Conservation (phyloP, 1,284 basidiomycete genomes). For the Paramarasmius palmivorus region DNA sequence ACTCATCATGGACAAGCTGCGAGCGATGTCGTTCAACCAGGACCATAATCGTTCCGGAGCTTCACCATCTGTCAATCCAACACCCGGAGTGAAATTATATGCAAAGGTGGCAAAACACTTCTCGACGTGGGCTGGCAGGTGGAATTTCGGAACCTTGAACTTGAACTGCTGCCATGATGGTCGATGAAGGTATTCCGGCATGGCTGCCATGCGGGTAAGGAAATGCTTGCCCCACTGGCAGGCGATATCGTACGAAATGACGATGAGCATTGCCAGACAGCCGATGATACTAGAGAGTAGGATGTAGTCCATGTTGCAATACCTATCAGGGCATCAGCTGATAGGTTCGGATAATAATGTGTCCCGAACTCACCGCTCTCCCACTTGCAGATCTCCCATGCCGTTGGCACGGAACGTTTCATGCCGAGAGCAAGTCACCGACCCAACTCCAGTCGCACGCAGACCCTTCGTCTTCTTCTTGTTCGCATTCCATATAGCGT, state of each 20-base stretch:
- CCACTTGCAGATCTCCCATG: constrained; percentile 22
- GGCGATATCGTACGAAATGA: constrained; percentile 17
- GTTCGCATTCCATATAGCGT: constrained; percentile 18
- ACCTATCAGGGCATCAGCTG: constrained; percentile 7
- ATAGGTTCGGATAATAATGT: neutral
- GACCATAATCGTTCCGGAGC: constrained; percentile 29
- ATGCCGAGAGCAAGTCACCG: constrained; percentile 19
- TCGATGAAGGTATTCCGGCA: constrained; percentile 6
- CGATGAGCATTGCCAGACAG: neutral
- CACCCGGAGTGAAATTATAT: constrained; percentile 20
- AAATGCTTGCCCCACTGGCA: constrained; percentile 17
- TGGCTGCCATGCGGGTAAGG: constrained; percentile 3
- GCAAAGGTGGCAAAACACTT: constrained; percentile 13
- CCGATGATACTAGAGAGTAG: constrained; percentile 10
- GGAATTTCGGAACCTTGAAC: constrained; percentile 16
- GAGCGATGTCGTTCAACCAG: constrained; percentile 21
- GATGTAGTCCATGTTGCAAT: constrained; percentile 20
- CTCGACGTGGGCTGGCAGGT: constrained; percentile 13
- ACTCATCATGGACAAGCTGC: constrained; percentile 30
- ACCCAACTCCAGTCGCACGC: constrained; percentile 18
- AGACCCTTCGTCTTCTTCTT: constrained; percentile 19
- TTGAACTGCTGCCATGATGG: neutral
- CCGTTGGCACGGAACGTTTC: constrained; percentile 19
- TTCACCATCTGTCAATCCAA: constrained; percentile 29
- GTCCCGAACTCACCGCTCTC: constrained; percentile 16